These are phyloP conservation scores for Penicillium sumatraense DNA, from an alignment of 2,329 filamentous ascomycete species.

Conservation along the genomic window DNA sequence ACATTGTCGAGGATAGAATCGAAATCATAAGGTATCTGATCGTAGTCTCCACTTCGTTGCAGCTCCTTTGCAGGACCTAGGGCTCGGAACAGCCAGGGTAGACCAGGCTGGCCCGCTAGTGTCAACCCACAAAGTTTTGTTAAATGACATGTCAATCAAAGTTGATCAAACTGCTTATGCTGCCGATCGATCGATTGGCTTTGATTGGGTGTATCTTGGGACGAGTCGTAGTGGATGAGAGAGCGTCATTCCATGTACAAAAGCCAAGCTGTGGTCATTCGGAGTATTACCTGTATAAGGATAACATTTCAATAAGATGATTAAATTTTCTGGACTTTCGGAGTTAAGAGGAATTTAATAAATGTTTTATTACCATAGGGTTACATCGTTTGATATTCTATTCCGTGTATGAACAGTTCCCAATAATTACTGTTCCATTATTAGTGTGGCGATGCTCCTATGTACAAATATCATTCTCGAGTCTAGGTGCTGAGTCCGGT, in stretches of 20 bases:
- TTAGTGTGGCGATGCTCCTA: neutral
- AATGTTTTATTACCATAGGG: neutral
- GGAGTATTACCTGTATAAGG: neutral
- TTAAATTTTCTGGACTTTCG: neutral
- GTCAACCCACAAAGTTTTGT: neutral
- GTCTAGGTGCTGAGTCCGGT: no score
- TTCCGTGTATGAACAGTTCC: neutral
- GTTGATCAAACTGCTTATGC: neutral
- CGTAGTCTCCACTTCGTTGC: neutral
- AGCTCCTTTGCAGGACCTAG: neutral
- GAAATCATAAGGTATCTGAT: neutral
- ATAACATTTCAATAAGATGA: neutral
- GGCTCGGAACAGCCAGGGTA: constrained; percentile 1
- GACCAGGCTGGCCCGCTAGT: neutral
- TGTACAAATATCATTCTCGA: neutral
- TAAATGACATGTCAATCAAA: neutral
- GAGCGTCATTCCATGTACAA: neutral
- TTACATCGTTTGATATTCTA: neutral
- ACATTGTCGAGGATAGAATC: neutral
- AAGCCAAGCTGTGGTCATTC: neutral
- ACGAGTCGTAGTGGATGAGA: neutral
- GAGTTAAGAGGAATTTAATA: neutral
- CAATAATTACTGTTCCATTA: neutral
- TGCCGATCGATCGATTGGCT: neutral
- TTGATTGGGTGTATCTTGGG: neutral